Conservation (phyloP, 2,329 filamentous ascomycete genomes). For the Fusarium austroafricanum region DNA sequence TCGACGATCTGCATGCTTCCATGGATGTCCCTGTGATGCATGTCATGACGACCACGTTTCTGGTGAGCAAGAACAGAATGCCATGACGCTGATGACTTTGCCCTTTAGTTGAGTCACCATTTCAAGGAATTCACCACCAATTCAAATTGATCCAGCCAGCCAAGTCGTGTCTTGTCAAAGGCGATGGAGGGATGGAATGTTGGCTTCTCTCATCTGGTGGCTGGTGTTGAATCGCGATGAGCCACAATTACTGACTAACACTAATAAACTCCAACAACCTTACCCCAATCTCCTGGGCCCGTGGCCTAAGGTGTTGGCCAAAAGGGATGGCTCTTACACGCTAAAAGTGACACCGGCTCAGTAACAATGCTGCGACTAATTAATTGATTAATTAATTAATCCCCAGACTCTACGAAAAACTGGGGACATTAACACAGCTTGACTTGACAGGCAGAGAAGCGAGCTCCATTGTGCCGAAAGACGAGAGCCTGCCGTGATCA, state of each 20-base stretch:
- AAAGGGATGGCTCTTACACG: conserved; percentile 21
- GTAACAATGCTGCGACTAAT: conserved; percentile 23
- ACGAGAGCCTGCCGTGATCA: conserved; percentile 42
- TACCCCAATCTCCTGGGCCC: conserved; percentile 43
- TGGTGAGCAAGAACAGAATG: conserved; percentile 10
- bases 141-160: background rate
- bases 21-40: conserved; percentile 36
- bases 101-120: conserved; percentile 26
- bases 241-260: conserved; percentile 22
- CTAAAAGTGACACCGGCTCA: conserved; percentile 34
- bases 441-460: conserved; percentile 21
- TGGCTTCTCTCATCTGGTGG: conserved; percentile 29
- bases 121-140: conserved; percentile 19
- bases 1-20: conserved; percentile 26
- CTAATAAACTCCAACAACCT: conserved; percentile 26
- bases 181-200: conserved; percentile 34
- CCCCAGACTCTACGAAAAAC: conserved; percentile 39
- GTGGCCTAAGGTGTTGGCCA: conserved; percentile 37
- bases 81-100: conserved; percentile 34
- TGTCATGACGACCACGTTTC: conserved; percentile 43
- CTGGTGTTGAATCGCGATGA: conserved; percentile 31
- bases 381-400: conserved; percentile 23
- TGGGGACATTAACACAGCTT: conserved; percentile 9
- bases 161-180: background rate
- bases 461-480: conserved; percentile 15